Conservation (phyloP, 148 eudicot species). For the Diospyros kaki region DNA sequence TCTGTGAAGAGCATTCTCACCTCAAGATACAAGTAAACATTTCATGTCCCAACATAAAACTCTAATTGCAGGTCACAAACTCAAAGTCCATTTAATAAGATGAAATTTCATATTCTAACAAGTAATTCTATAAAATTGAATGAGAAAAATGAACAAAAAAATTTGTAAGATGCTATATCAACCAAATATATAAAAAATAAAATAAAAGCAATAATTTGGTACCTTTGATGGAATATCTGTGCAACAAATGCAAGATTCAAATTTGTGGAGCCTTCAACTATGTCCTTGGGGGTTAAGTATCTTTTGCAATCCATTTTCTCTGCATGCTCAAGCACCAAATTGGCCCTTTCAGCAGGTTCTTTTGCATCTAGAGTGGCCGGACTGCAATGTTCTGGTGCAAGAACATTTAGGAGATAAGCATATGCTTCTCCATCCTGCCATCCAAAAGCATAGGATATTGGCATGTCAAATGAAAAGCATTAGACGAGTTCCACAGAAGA, state of each 20-base stretch:
- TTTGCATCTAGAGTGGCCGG: conserved; percentile 76
- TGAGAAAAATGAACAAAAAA: neutral
- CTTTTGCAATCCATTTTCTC: conserved; percentile 96
- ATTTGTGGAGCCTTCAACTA: conserved; percentile 80
- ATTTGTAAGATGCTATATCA: neutral
- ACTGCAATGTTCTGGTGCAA: conserved; percentile 91
- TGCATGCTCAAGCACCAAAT: conserved; percentile 91
- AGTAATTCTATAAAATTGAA: neutral
- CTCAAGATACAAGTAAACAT: neutral
- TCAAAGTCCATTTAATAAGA: neutral
- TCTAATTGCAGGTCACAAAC: neutral
- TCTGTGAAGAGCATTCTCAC: neutral
- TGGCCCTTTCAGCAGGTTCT: conserved; percentile 73
- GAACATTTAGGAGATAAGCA: conserved; percentile 88
- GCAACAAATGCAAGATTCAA: conserved; percentile 94
- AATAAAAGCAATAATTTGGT: neutral
- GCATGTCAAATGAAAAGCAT: neutral
- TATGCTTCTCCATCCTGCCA: conserved; percentile 95
- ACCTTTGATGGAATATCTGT: conserved; percentile 94
- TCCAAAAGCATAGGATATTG: conserved; percentile 17
- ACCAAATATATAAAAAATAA: neutral
- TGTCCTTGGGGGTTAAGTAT: conserved; percentile 75
- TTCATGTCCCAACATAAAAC: neutral
- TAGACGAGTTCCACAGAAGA: neutral
- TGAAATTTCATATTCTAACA: neutral